Conservation (phyloP, 345 rosid species). For the Ceriops decandra region DNA sequence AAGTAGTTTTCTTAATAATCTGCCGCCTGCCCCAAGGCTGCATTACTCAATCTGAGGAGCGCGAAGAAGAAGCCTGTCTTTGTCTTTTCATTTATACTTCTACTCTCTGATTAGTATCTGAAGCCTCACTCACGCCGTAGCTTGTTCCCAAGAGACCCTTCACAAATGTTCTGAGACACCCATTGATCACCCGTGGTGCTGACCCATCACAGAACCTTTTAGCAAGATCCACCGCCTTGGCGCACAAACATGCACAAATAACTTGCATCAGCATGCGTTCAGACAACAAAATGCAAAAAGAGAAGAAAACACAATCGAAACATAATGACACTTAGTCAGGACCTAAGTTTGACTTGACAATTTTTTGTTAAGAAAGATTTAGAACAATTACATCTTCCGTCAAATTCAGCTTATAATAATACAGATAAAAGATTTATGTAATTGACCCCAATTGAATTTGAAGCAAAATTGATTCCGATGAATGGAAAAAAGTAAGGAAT, state of each 20-base stretch:
- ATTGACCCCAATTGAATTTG: background rate
- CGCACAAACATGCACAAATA: background rate
- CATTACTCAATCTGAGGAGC: too few relatives aligned
- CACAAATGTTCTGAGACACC: slow-evolving; percentile 85
- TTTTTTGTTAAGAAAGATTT: too few relatives aligned
- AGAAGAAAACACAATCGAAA: background rate
- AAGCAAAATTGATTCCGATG: too few relatives aligned
- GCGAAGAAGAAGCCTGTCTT: slow-evolving; percentile 5
- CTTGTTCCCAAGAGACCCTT: slow-evolving; percentile 40
- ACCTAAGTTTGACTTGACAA: background rate
- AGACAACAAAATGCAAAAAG: background rate
- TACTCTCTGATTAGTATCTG: slow-evolving; percentile 30
- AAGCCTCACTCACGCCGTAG: slow-evolving; percentile 18
- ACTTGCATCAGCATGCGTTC: slow-evolving; percentile 1
- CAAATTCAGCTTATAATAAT: too few relatives aligned
- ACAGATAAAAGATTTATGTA: too few relatives aligned
- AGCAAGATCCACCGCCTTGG: slow-evolving; percentile 93
- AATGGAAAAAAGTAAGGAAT: background rate
- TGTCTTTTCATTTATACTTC: slow-evolving; percentile 7
- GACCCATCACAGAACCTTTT: slow-evolving; percentile 96
- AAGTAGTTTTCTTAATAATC: too few relatives aligned
- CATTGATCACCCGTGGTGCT: slow-evolving; percentile 87
- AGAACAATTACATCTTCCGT: too few relatives aligned
- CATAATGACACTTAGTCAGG: background rate
- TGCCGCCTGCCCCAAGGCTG: too few relatives aligned